Conservation (phyloP, 148 eudicot genomes). For the Dianthus caryophyllus region DNA sequence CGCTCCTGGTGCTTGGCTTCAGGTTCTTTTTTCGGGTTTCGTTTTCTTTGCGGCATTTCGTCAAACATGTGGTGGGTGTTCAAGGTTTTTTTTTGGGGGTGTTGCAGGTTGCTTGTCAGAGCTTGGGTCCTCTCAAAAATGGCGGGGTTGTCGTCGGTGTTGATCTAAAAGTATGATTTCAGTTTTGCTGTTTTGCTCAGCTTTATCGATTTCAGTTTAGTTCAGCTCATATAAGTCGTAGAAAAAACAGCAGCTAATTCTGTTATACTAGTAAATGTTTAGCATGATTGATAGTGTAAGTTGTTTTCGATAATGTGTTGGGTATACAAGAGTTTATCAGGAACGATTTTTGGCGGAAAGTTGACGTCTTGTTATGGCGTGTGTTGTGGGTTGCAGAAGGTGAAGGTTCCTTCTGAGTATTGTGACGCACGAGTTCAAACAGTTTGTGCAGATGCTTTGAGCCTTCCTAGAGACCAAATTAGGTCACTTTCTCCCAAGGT, state of each 20-base stretch:
- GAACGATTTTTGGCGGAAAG: too few relatives aligned
- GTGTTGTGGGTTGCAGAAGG: conserved; percentile 68
- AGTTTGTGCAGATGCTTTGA: conserved; percentile 74
- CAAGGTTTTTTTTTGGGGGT: neutral
- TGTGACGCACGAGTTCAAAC: conserved; percentile 89
- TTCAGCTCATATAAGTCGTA: too few relatives aligned
- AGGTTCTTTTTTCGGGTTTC: conserved; percentile 34
- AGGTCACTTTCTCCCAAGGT: conserved; percentile 79
- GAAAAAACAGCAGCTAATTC: too few relatives aligned
- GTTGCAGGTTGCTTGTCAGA: conserved; percentile 72
- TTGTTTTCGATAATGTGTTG: neutral
- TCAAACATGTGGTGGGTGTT: conserved; percentile 22
- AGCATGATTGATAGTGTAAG: neutral
- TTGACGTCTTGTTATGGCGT: too few relatives aligned
- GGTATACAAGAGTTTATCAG: neutral
- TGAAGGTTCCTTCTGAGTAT: conserved; percentile 67
- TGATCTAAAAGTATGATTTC: conserved; percentile 58
- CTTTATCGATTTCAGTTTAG: too few relatives aligned
- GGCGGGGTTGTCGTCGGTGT: conserved; percentile 77
- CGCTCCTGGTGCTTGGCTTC: conserved; percentile 99
- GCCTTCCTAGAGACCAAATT: conserved; percentile 52
- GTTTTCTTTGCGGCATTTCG: conserved; percentile 24
- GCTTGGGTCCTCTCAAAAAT: conserved; percentile 63
- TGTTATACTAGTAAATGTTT: neutral
- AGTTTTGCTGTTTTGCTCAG: conserved; percentile 16